Evolutionary conservation across 352 stramenopile genomes (phyloP).

Genomic region (Pythium folliculosum): DNA sequence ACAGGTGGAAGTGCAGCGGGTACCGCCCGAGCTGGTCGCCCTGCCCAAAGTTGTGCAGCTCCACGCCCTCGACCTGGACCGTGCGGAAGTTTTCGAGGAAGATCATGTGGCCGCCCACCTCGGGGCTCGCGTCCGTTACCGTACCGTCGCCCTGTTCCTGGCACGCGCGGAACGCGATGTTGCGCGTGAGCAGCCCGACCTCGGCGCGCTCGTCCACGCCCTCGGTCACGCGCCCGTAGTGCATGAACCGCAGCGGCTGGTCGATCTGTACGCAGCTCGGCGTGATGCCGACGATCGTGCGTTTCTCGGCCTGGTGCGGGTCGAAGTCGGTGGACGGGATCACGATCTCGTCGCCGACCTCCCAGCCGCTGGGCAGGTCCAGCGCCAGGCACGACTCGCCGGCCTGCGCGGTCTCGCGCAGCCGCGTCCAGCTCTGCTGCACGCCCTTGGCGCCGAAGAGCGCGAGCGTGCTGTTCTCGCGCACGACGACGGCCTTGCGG

Average conservation of each 20-base stretch:
- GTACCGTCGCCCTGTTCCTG: slow-evolving; percentile 10
- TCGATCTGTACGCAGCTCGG: slow-evolving; percentile 32
- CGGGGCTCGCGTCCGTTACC: background rate
- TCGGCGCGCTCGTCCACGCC: slow-evolving; percentile 58
- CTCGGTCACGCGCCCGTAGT: slow-evolving; percentile 42
- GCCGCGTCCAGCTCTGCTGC: slow-evolving; percentile 35
- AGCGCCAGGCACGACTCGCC: slow-evolving; percentile 31
- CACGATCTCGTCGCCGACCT: slow-evolving; percentile 44
- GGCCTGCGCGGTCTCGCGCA: slow-evolving; percentile 25
- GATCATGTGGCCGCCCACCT: slow-evolving; percentile 49
- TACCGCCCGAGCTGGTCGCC: slow-evolving; percentile 46
- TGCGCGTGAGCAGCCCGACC: slow-evolving; percentile 58
- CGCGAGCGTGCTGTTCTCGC: slow-evolving; percentile 28
- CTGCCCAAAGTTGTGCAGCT: slow-evolving; percentile 50
- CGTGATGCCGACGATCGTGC: slow-evolving; percentile 32
- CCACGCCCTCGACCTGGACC: slow-evolving; percentile 41
- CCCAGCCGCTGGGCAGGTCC: slow-evolving; percentile 32
- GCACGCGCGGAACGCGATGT: slow-evolving; percentile 56
- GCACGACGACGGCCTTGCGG: slow-evolving; percentile 45
- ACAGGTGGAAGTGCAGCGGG: slow-evolving; percentile 51
- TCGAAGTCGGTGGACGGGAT: slow-evolving; percentile 46
- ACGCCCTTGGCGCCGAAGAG: slow-evolving; percentile 38
- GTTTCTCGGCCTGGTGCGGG: slow-evolving; percentile 40
- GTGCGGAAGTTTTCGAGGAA: slow-evolving; percentile 35
- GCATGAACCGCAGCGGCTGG: slow-evolving; percentile 34